Evolutionary conservation across 2,329 filamentous ascomycete genomes (phyloP), one percentile per base, ranked within the genome.

Genomic region (Rugonectria rugulosa): DNA sequence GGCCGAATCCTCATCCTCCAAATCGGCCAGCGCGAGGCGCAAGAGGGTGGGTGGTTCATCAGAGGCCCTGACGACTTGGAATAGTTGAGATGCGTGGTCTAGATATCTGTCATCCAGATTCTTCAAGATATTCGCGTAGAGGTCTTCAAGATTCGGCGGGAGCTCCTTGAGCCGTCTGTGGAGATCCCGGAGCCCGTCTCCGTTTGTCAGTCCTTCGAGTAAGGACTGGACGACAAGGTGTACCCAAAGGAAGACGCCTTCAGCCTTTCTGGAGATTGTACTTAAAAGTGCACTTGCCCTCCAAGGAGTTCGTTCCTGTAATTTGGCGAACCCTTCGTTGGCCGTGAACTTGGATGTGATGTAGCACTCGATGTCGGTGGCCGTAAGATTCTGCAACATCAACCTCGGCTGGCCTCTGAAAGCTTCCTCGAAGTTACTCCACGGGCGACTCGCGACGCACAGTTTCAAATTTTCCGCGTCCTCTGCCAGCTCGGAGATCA

Each of bases 81-180:
- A 57, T 11, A 51, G 27, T 6, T 61, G 31, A 0, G 40, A 37
- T 1, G 59, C 36, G 19, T 59, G 58, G 4, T 49, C 42, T 1
- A 8, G 36, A 7, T 61, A 61, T 1, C 40, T 7, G 1, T 31
- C n/a, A 6, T 59, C 21, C 0, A 61, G 17, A 1, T 2, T 24
- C 0, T 29, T 46, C 0, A 61, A 7, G 0, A 61, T 61, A 4
- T 24, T 52, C 0, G 15, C 41, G 4, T 61, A 61, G 0, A 61
- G 17, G 0, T 32, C 9, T 3, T 59, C 45, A 11, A 59, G 34
- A 3, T 56, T 34, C 0, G 24, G 5, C 6, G 58, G 58, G 0
- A 61, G 49, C 0, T 12, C 11, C 2, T 17, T 5, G 1, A 61
- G 19, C 0, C 49, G 9, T 1, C 19, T 19, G 4, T 61, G 19